Conservation (phyloP, 805 yeast species). For the Cyberlindnera subsufficiens region DNA sequence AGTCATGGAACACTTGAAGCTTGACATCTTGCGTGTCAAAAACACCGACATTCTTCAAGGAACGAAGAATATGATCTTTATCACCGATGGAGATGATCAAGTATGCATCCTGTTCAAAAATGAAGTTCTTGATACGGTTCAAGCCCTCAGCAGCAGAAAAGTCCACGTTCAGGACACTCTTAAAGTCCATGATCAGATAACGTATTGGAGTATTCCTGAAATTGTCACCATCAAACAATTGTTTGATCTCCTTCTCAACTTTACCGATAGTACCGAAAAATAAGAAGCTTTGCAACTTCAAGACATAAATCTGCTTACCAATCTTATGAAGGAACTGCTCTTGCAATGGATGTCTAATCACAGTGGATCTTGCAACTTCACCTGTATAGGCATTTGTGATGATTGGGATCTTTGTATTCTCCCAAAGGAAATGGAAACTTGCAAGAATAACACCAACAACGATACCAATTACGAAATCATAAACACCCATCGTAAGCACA, state of each 20-base stretch:
- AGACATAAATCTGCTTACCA: constrained; percentile 84
- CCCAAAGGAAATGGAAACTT: constrained; percentile 91
- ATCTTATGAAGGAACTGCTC: constrained; percentile 78
- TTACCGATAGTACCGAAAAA: constrained; percentile 96
- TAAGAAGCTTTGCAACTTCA: constrained; percentile 81
- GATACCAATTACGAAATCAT: constrained; percentile 93
- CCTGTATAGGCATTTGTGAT: constrained; percentile 82
- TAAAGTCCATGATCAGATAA: constrained; percentile 80
- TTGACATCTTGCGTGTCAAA: constrained; percentile 38
- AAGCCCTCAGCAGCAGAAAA: constrained; percentile 96
- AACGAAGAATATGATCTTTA: constrained; percentile 59
- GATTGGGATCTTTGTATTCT: constrained; percentile 80
- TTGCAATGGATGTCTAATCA: constrained; percentile 84
- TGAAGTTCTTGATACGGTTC: constrained; percentile 74
- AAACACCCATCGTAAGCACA: constrained; percentile 91
- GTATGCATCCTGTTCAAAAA: constrained; percentile 62
- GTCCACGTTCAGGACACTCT: constrained; percentile 74
- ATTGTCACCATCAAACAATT: constrained; percentile 45
- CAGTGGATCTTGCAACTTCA: constrained; percentile 84
- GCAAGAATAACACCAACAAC: constrained; percentile 87
- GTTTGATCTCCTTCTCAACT: constrained; percentile 70
- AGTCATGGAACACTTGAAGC: constrained; percentile 64
- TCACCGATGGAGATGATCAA: constrained; percentile 74
- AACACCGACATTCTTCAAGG: constrained; percentile 79
- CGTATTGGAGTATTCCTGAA: constrained; percentile 52